These are phyloP conservation scores for Yamadazyma jaroonii DNA, from an alignment of 1,139 yeast genomes.

Conservation along the genomic window DNA sequence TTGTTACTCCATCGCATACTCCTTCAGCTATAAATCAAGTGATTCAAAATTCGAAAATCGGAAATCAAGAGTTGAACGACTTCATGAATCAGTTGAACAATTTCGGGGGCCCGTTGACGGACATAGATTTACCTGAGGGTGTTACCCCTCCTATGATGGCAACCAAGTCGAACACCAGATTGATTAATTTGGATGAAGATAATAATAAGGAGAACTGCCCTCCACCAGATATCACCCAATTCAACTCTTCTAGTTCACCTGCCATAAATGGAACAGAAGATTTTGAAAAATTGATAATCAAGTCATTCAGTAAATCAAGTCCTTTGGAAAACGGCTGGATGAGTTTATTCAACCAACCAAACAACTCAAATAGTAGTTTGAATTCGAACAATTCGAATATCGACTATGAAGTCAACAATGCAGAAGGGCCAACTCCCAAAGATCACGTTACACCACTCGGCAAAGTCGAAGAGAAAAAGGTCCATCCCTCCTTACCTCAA, in stretches of 20 bases:
- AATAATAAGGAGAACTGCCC: conserved; percentile 41
- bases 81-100: conserved; percentile 47
- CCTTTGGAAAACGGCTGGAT: conserved; percentile 35
- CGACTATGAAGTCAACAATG: background rate
- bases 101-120: conserved; percentile 54
- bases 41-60: conserved; percentile 30
- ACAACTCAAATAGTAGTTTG: conserved; percentile 1
- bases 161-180: conserved; percentile 45
- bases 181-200: conserved; percentile 39
- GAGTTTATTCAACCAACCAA: conserved; percentile 24
- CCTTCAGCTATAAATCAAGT: conserved; percentile 46
- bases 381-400: background rate
- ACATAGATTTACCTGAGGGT: conserved; percentile 45
- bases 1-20: conserved; percentile 43
- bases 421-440: conserved; percentile 42
- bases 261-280: conserved; percentile 25
- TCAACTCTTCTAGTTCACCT: conserved; percentile 16
- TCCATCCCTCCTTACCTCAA: conserved; percentile 26
- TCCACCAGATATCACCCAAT: conserved; percentile 21
- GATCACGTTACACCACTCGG: conserved; percentile 42
- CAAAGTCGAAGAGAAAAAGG: conserved; percentile 6
- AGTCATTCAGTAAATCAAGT: conserved; percentile 36
- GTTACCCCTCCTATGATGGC: conserved; percentile 51
- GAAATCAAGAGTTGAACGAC: conserved; percentile 42
- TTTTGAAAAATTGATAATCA: conserved; percentile 38